A percentile compares a stretch with the other conserved stretches of the same genome.
Conservation (phyloP, 352 stramenopile species). For the Globisporangium cylindrosporum region DNA sequence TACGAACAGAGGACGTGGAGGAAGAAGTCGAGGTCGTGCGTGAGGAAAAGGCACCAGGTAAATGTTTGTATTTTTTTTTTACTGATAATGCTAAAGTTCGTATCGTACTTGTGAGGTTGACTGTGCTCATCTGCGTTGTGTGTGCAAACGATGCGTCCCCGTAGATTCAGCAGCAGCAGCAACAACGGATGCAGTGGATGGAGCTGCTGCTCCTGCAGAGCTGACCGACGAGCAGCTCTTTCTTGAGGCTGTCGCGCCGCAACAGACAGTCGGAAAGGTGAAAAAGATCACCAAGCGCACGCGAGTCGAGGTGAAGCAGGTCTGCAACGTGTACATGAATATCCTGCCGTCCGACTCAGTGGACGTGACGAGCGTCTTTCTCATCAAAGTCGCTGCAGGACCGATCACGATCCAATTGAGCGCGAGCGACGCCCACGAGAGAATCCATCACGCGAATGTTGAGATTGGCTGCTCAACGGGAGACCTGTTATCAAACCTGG, state of each 20-base stretch:
- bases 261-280: conserved; percentile 32
- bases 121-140: neutral
- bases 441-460: conserved; percentile 59
- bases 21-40: conserved; percentile 68
- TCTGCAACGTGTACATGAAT: conserved; percentile 73
- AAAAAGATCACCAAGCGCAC: conserved; percentile 47
- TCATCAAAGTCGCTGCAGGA: conserved; percentile 69
- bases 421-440: conserved; percentile 35
- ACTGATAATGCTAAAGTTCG: neutral
- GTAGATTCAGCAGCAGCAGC: conserved; percentile 1
- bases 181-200: neutral
- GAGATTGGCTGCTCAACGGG: conserved; percentile 89
- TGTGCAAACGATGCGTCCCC: neutral
- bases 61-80: neutral
- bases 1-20: conserved; percentile 59
- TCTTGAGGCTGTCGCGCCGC: conserved; percentile 36
- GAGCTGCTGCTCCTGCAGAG: conserved; percentile 16
- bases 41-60: conserved; percentile 29
- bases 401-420: conserved; percentile 40
- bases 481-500: conserved; percentile 79
- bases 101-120: neutral
- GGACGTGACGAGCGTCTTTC: conserved; percentile 65
- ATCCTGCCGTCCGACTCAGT: conserved; percentile 55
- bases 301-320: conserved; percentile 46
- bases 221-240: conserved; percentile 76